Conservation (phyloP, 2,329 filamentous ascomycete species). For the Elsinoe fawcettii region DNA sequence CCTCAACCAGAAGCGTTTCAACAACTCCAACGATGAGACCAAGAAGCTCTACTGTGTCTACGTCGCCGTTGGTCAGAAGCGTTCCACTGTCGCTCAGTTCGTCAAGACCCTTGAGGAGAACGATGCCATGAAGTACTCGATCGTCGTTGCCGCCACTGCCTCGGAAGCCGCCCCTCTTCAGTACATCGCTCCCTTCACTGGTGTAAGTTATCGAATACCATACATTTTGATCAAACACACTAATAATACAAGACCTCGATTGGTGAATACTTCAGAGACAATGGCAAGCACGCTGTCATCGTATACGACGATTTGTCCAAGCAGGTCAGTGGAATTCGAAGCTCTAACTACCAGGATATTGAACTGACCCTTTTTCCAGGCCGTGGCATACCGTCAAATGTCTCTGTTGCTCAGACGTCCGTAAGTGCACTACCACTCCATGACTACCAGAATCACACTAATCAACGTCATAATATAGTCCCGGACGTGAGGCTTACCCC, state of each 20-base stretch:
- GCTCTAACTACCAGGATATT: neutral
- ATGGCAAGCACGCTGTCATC: slow-evolving; percentile 79
- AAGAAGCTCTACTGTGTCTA: slow-evolving; percentile 99
- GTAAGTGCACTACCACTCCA: neutral
- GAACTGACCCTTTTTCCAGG: neutral
- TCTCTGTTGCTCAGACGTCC: slow-evolving; percentile 95
- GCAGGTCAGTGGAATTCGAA: slow-evolving; percentile 38
- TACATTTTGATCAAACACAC: neutral
- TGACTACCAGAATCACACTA: neutral
- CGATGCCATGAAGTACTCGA: slow-evolving; percentile 96
- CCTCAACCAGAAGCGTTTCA: slow-evolving; percentile 99
- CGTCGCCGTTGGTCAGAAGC: slow-evolving; percentile 98
- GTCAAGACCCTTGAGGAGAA: slow-evolving; percentile 99
- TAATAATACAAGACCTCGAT: slow-evolving; percentile 36
- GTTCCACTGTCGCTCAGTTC: slow-evolving; percentile 96
- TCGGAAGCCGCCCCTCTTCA: slow-evolving; percentile 94
- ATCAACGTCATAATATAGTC: slow-evolving; percentile 31
- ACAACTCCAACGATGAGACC: slow-evolving; percentile 72
- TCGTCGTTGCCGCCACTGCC: slow-evolving; percentile 90
- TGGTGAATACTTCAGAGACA: slow-evolving; percentile 71
- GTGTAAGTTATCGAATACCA: slow-evolving; percentile 25
- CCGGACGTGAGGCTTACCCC: slow-evolving; percentile 98
- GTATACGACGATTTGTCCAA: slow-evolving; percentile 95
- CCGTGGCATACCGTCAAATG: slow-evolving; percentile 95
- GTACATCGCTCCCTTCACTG: slow-evolving; percentile 91